These are phyloP conservation scores for Lactarius hengduanensis DNA, from an alignment of 768 basidiomycete species.

Conservation along the genomic window DNA sequence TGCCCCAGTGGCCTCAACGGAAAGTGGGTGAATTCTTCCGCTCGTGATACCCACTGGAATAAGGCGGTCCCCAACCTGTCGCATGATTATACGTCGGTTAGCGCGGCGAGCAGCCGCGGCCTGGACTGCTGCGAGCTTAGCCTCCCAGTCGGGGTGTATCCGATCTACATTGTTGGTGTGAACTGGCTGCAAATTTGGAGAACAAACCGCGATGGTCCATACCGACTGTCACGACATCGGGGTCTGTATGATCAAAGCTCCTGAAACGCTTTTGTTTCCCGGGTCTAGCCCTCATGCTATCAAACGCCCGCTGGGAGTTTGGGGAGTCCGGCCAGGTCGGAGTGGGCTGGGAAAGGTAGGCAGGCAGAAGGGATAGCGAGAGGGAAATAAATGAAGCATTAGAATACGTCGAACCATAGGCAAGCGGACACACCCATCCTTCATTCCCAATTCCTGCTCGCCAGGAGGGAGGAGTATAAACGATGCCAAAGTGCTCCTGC, in stretches of 20 bases:
- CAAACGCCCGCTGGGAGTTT: slow-evolving; percentile 43
- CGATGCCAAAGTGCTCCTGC: slow-evolving; percentile 93
- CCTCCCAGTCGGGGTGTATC: slow-evolving; percentile 98
- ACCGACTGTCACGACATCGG: slow-evolving; percentile 93
- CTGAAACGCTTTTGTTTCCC: slow-evolving; percentile 71
- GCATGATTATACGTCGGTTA: slow-evolving; percentile 95
- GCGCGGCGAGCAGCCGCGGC: slow-evolving; percentile 96
- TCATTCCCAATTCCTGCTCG: slow-evolving; percentile 76
- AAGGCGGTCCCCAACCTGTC: slow-evolving; percentile 95
- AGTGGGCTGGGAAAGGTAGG: slow-evolving; percentile 18
- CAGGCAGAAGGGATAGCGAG: slow-evolving; percentile 9
- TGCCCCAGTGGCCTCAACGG: slow-evolving; percentile 53
- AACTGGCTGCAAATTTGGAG: slow-evolving; percentile 14
- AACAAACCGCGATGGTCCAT: slow-evolving; percentile 28
- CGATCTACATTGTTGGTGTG: slow-evolving; percentile 57
- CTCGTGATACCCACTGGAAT: slow-evolving; percentile 97
- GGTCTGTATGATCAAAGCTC: slow-evolving; percentile 81
- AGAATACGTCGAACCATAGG: slow-evolving; percentile 14
- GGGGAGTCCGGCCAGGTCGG: slow-evolving; percentile 55
- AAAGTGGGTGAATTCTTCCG: slow-evolving; percentile 71
- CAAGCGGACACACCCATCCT: slow-evolving; percentile 51
- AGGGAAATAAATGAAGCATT: slow-evolving; percentile 16
- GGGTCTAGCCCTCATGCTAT: slow-evolving; percentile 19
- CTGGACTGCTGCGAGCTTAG: slow-evolving; percentile 88
- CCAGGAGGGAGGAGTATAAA: slow-evolving; percentile 83